Evolutionary conservation across 1,139 yeast species (phyloP).

Genomic region (Saccharomyces hybrid): DNA sequence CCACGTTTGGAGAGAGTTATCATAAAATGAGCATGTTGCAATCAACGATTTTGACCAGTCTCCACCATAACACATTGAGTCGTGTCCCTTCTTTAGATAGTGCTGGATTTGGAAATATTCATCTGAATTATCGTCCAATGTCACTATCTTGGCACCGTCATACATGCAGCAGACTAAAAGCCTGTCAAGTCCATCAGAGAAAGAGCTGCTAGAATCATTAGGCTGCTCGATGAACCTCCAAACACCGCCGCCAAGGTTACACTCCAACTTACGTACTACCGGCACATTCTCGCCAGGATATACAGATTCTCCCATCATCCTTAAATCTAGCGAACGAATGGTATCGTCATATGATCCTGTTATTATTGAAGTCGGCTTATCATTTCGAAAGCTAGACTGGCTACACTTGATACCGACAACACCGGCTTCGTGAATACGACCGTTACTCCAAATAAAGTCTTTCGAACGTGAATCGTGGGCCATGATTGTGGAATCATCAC

Average conservation of each 20-base stretch:
- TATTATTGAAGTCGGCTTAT: slow-evolving; percentile 52
- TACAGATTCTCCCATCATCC: slow-evolving; percentile 37
- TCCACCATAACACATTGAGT: slow-evolving; percentile 93
- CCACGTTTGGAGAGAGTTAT: slow-evolving; percentile 75
- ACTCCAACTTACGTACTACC: slow-evolving; percentile 28
- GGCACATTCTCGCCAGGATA: slow-evolving; percentile 30
- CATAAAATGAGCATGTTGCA: slow-evolving; percentile 88
- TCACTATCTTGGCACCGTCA: slow-evolving; percentile 74
- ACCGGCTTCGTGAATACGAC: slow-evolving; percentile 75
- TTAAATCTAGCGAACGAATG: slow-evolving; percentile 59
- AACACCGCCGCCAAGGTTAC: slow-evolving; percentile 83
- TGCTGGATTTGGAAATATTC: slow-evolving; percentile 33
- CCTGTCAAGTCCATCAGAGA: slow-evolving; percentile 27
- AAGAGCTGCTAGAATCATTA: slow-evolving; percentile 25
- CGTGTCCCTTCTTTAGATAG: slow-evolving; percentile 64
- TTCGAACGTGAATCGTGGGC: slow-evolving; percentile 63
- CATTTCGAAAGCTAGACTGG: slow-evolving; percentile 19
- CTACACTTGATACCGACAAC: slow-evolving; percentile 58
- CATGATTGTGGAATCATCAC: slow-evolving; percentile 73
- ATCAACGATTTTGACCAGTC: slow-evolving; percentile 63
- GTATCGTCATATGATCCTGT: slow-evolving; percentile 92
- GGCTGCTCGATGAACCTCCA: slow-evolving; percentile 80
- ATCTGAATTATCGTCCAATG: slow-evolving; percentile 25
- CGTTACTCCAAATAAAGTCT: slow-evolving; percentile 47
- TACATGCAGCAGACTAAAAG: slow-evolving; percentile 88